Conservation (phyloP, 2,329 filamentous ascomycete species). For the Epichloe scottii region DNA sequence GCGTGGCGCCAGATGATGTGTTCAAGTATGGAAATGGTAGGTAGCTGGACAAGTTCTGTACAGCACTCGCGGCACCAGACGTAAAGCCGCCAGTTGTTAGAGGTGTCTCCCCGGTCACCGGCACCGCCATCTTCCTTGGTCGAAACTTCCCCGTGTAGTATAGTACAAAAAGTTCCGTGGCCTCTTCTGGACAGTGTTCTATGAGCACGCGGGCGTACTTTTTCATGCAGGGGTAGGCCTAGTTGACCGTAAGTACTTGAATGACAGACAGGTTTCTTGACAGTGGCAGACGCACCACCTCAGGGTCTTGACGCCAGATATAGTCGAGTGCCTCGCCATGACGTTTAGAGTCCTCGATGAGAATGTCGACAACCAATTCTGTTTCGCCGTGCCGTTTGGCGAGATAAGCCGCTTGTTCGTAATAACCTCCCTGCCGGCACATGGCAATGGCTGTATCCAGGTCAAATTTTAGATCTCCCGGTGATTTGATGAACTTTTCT, state of each 20-base stretch:
- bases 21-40: conserved; percentile 81
- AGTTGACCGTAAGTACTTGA: conserved; percentile 3
- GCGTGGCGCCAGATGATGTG: conserved; percentile 38
- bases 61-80: conserved; percentile 55
- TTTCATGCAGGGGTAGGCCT: conserved; percentile 83
- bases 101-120: conserved; percentile 24
- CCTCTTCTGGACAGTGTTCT: conserved; percentile 69
- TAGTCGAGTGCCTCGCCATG: conserved; percentile 83
- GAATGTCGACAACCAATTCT: conserved; percentile 84
- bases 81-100: conserved; percentile 32
- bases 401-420: conserved; percentile 89
- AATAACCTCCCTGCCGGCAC: conserved; percentile 95
- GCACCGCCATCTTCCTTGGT: conserved; percentile 44
- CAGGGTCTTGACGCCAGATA: conserved; percentile 76
- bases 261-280: not conserved
- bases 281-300: conserved; percentile 41
- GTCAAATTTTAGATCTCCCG: conserved; percentile 90
- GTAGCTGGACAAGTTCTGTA: conserved; percentile 75
- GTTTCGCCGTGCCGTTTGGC: conserved; percentile 90
- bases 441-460: conserved; percentile 93
- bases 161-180: conserved; percentile 80
- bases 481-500: conserved; percentile 92
- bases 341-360: conserved; percentile 89
- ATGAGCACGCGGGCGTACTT: conserved; percentile 89
- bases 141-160: conserved; percentile 84